phyloP scores from a whole-genome alignment of 805 yeast genomes.

The Candida nonsorbophila region DNA sequence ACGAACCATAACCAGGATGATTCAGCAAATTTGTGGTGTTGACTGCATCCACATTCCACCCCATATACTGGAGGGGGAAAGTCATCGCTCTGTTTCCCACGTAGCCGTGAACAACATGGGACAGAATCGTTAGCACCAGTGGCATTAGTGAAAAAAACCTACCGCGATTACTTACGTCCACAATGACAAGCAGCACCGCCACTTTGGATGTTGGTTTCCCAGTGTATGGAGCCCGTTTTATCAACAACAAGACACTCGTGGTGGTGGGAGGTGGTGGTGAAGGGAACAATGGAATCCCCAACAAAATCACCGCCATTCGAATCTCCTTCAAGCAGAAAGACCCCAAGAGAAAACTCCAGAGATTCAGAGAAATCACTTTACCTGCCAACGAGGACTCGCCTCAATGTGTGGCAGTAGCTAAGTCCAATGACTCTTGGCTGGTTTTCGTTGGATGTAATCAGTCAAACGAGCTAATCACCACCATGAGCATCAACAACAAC shows the following conservation, averaged over 20 bases:
- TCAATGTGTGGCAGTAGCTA: conserved; percentile 60
- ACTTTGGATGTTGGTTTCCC: conserved; percentile 61
- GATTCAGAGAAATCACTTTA: conserved; percentile 57
- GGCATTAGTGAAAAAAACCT: background rate
- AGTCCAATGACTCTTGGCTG: conserved; percentile 34
- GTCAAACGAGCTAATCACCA: conserved; percentile 47
- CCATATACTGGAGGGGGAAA: conserved; percentile 58
- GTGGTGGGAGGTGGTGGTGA: conserved; percentile 96
- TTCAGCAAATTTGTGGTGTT: conserved; percentile 65
- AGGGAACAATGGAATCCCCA: conserved; percentile 83
- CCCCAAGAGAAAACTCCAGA: conserved; percentile 41
- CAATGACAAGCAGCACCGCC: conserved; percentile 18
- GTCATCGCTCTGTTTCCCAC: conserved; percentile 67
- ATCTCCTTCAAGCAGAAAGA: conserved; percentile 48
- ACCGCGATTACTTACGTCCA: background rate
- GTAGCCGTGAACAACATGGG: conserved; percentile 70
- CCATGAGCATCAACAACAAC: conserved; percentile 62
- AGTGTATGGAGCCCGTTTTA: conserved; percentile 70
- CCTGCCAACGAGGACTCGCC: conserved; percentile 80
- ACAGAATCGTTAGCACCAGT: conserved; percentile 49
- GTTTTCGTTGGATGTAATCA: conserved; percentile 78
- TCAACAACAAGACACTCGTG: conserved; percentile 53
- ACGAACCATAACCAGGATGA: conserved; percentile 65
- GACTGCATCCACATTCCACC: conserved; percentile 65
- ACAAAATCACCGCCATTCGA: conserved; percentile 65